Evolutionary conservation across 23 red algal genomes (phyloP), one percentile per base, ranked within the genome.

Genomic region (Gracilaria domingensis): DNA sequence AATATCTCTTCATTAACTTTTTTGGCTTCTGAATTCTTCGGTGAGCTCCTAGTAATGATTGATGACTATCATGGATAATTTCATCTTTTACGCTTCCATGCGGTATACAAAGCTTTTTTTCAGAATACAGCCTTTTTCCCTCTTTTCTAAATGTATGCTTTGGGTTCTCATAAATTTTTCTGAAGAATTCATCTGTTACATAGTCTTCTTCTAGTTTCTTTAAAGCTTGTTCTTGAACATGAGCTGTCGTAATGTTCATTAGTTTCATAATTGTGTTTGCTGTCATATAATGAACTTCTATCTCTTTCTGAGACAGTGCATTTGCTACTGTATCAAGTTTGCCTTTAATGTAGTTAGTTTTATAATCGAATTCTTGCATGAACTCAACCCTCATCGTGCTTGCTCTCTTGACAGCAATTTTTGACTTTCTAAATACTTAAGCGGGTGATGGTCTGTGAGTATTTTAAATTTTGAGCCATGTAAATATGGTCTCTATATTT

Each of bases 401-500:
- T 58, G 61, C 35, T 66, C 30, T 53, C 65, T 66, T 20, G 64
- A 86, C 21, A 86, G 38, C 8, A 0, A 57, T 51, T 86, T 70
- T 34, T 86, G 82, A 1, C 65, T 48, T 32, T 73, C 65, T 4
- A 89, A 59, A 62, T 89, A 80, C 32, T 77, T 76, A 18, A 89
- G 14, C 0, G 74, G 54, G 24, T 80, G 49, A 62, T 89, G 48
- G 62, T 92, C 64, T 0, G 54, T 58, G 8, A 55, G 28, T 24
- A 83, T 83, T 0, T 11, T 57, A 32, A 71, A 83, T 8, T 39
- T 82, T 44, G 78, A 56, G 12, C 54, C 75, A 44, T 83, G 40
- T 12, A 92, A 24, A 83, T 92, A 92, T 4, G 47, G 36, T 92
- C 88, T 92, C 60, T 36, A 92, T 8, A 20, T 82, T 72, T 84